phyloP scores from a whole-genome alignment of 768 basidiomycete genomes.

The Erythrobasidium yunnanense region DNA sequence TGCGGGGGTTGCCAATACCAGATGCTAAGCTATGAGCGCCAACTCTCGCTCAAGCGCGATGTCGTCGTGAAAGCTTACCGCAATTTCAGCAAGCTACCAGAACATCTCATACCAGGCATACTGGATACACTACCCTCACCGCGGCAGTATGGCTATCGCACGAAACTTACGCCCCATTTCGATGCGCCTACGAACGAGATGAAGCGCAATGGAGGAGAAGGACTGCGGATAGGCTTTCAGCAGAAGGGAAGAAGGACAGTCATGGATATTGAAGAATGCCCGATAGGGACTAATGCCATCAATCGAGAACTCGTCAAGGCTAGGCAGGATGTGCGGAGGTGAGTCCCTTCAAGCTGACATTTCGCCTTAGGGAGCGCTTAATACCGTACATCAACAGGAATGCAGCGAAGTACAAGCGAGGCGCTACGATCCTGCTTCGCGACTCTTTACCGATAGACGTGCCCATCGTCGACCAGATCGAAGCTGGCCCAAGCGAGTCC shows the following conservation, averaged over 20 bases:
- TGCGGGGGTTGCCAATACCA: conserved; percentile 81
- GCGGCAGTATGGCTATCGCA: conserved; percentile 79
- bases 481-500: conserved; percentile 26
- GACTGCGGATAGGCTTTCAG: conserved; percentile 85
- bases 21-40: conserved; percentile 78
- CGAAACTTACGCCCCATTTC: conserved; percentile 96
- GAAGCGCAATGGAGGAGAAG: conserved; percentile 39
- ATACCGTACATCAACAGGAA: no score
- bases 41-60: conserved; percentile 73
- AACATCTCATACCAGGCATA: conserved; percentile 54
- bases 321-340: conserved; percentile 61
- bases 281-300: conserved; percentile 71
- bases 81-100: conserved; percentile 57
- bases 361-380: conserved; percentile 4
- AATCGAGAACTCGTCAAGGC: conserved; percentile 57
- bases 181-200: conserved; percentile 52
- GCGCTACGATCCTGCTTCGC: conserved; percentile 78
- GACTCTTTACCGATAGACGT: conserved; percentile 54
- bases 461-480: conserved; percentile 26
- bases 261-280: conserved; percentile 81
- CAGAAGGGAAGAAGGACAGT: conserved; percentile 59
- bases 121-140: conserved; percentile 73
- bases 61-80: conserved; percentile 74
- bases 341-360: conserved; percentile 33
- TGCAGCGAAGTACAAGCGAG: conserved; percentile 67